Evolutionary conservation across 164 flowering plant species (phyloP), one percentile per base, ranked within the genome.

Genomic region (Protea cynaroides): DNA sequence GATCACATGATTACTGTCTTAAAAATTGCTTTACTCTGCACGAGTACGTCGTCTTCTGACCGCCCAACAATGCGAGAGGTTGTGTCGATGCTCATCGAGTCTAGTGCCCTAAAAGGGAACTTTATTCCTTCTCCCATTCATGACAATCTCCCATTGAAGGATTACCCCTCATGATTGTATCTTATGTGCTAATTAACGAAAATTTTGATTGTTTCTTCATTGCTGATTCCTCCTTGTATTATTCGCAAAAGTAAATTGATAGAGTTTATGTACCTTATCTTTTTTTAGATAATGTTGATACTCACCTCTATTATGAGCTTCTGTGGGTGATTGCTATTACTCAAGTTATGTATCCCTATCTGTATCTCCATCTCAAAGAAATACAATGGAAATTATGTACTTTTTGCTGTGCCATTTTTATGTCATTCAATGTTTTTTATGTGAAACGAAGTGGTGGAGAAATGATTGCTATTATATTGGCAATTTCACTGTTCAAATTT

Each of bases 41-140:
- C 94, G n/a, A 88, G 68, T 59, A 62, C 77, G 84, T 79, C 89
- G 1, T 96, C 98, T 14, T 61, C 37, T n/a, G 91, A 86, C n/a
- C 86, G 99, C 25, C 99, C 99, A 19, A 71, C 97, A 21, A 95
- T 95, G 97, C 74, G 97, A 61, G 81, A 92, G 66, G 97, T 90
- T 64, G 97, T 95, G 58, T 52, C 58, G 61, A 88, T 90, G 98
- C 84, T 95, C 57, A 76, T 77, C 11, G 91, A 88, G 77, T 86
- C 96, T 11, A 79, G 76, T 49, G 86, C 76, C 71, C 76, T 71
- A 58, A 74, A 76, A 47, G 72, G 58, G 15, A 68, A 64, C 64
- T 57, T 66, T 15, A 46, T 63, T 65, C 64, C 77, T 18, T 62
- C 82, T 40, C 79, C 80, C 8, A 58, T 44, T 47, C 50, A 71